phyloP scores from a whole-genome alignment of 768 basidiomycete species.

The Mycena olivaceomarginata region DNA sequence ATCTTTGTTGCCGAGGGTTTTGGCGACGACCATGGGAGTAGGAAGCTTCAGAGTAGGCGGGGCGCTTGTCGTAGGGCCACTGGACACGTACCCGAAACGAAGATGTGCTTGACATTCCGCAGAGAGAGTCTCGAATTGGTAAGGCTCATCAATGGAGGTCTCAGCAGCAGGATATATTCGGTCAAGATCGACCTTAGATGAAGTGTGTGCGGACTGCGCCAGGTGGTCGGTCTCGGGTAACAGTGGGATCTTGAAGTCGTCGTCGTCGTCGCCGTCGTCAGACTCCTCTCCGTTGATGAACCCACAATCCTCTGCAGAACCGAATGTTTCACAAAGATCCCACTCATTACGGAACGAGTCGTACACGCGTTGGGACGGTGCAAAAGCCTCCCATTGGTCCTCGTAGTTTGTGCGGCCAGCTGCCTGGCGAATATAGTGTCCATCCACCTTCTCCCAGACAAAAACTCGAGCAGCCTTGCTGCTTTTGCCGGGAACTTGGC shows the following conservation, averaged over 20 bases:
- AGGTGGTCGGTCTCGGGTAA: background rate
- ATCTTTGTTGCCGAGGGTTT: background rate
- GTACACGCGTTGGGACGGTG: background rate
- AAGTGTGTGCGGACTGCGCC: too few relatives aligned
- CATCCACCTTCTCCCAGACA: background rate
- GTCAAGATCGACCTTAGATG: too few relatives aligned
- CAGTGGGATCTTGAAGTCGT: background rate
- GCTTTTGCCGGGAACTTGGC: background rate
- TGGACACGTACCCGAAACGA: too few relatives aligned
- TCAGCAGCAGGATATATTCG: too few relatives aligned
- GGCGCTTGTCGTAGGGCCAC: too few relatives aligned
- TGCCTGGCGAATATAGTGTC: background rate
- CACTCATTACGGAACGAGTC: background rate
- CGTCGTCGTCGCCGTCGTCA: background rate
- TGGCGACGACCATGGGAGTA: background rate
- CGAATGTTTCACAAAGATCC: background rate
- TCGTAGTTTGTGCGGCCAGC: background rate
- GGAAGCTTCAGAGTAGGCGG: background rate
- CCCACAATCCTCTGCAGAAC: background rate
- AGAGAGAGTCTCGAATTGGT: too few relatives aligned
- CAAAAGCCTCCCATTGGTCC: background rate
- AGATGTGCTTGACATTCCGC: too few relatives aligned
- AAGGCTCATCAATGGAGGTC: too few relatives aligned
- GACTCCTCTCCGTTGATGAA: background rate
- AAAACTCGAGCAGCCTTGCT: background rate